Conservation (phyloP, 345 rosid species). For the Luvunga scandens region DNA sequence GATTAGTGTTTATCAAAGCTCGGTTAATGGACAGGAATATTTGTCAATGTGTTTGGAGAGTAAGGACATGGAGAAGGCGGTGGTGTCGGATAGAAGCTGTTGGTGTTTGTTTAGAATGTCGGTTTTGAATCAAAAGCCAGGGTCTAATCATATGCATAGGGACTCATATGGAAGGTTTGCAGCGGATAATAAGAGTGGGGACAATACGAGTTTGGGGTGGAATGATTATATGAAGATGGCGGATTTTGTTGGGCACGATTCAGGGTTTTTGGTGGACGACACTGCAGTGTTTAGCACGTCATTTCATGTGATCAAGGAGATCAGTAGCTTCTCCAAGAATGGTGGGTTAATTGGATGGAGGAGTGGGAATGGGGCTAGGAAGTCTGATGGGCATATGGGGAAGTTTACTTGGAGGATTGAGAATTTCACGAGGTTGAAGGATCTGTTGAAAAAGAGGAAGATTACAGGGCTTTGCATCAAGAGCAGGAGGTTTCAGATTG, state of each 20-base stretch:
- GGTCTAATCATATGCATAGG: constrained; percentile 84
- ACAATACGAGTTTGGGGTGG: constrained; percentile 97
- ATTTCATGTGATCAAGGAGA: constrained; percentile 91
- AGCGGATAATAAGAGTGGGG: constrained; percentile 91
- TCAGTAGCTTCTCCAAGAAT: constrained; percentile 66
- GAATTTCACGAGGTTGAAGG: constrained; percentile 88
- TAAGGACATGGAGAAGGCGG: constrained; percentile 79
- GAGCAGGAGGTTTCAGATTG: constrained; percentile 98
- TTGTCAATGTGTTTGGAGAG: constrained; percentile 98
- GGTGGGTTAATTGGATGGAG: constrained; percentile 61
- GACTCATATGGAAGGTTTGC: constrained; percentile 95
- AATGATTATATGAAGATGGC: constrained; percentile 94
- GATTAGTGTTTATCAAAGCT: constrained; percentile 90
- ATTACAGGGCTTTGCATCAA: constrained; percentile 96
- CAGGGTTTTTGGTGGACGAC: constrained; percentile 80
- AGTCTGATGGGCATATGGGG: constrained; percentile 89
- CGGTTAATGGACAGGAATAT: constrained; percentile 76
- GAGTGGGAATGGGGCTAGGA: constrained; percentile 58
- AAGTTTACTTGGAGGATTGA: constrained; percentile 91
- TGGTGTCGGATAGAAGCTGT: constrained; percentile 74
- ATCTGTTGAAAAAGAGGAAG: constrained; percentile 94
- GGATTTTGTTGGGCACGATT: constrained; percentile 69
- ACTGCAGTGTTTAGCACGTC: constrained; percentile 91
- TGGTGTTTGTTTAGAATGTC: constrained; percentile 99
- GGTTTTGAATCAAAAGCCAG: constrained; percentile 82